Evolutionary conservation across 768 basidiomycete genomes (phyloP).

Genomic region (Clitopilus passeckerianus): DNA sequence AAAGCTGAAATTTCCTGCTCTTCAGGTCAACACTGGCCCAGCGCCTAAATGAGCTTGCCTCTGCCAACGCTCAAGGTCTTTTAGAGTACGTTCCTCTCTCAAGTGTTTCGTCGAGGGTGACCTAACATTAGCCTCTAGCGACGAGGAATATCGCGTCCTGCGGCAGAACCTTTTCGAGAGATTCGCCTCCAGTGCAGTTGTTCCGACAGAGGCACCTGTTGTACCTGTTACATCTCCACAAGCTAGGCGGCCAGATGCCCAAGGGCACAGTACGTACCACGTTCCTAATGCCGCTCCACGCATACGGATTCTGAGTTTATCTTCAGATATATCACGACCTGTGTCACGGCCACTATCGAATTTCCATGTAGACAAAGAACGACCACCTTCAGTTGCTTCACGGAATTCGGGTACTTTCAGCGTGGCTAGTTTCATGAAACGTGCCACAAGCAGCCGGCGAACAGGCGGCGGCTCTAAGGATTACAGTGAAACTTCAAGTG

Average conservation of each 20-base stretch:
- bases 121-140: slow-evolving; percentile 34
- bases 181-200: slow-evolving; percentile 49
- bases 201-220: slow-evolving; percentile 60
- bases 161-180: slow-evolving; percentile 84
- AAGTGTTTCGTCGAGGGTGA: not conserved
- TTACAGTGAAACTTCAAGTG: slow-evolving; percentile 43
- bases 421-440: slow-evolving; percentile 46
- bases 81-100: slow-evolving; percentile 47
- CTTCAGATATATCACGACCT: slow-evolving; percentile 13
- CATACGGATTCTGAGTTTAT: not conserved
- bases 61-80: slow-evolving; percentile 76
- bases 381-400: slow-evolving; percentile 49
- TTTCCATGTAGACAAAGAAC: slow-evolving; percentile 36
- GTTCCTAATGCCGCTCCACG: not conserved
- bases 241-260: slow-evolving; percentile 16
- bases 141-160: slow-evolving; percentile 81
- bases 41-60: slow-evolving; percentile 74
- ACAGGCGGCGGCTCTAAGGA: slow-evolving; percentile 31
- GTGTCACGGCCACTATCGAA: slow-evolving; percentile 31
- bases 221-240: slow-evolving; percentile 45
- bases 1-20: not conserved
- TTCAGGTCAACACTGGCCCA: slow-evolving; percentile 71
- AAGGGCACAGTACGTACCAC: not conserved
- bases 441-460: slow-evolving; percentile 34
- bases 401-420: slow-evolving; percentile 47